Evolutionary conservation across 352 stramenopile species (phyloP).

Genomic region (Phytophthora pluvialis): DNA sequence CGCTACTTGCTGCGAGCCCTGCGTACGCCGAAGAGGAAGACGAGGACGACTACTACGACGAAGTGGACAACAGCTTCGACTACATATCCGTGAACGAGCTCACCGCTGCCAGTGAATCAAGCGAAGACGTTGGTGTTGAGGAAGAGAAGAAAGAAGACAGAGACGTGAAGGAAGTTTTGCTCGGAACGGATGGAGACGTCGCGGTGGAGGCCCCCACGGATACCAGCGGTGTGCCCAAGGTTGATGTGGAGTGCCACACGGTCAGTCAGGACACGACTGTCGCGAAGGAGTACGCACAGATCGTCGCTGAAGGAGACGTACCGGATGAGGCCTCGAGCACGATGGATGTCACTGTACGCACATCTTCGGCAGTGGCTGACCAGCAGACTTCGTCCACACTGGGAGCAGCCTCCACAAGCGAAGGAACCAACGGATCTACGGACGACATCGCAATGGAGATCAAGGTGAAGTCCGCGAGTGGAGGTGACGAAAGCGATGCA

Average conservation of each 20-base stretch:
- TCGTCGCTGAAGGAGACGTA: not conserved
- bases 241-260: slow-evolving; percentile 11
- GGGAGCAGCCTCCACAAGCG: not conserved
- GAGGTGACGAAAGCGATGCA: not conserved
- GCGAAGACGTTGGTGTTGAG: not conserved
- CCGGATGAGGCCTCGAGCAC: not conserved
- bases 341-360: not conserved
- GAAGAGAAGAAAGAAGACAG: not conserved
- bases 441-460: not conserved
- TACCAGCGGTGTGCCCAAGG: not conserved
- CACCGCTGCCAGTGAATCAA: not conserved
- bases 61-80: slow-evolving; percentile 22
- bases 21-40: slow-evolving; percentile 17
- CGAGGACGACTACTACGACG: slow-evolving; percentile 17
- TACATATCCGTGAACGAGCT: not conserved
- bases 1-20: not conserved
- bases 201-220: not conserved
- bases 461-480: not conserved
- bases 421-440: not conserved
- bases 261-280: slow-evolving; percentile 16
- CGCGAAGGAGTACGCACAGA: slow-evolving; percentile 9
- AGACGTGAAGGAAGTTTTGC: not conserved
- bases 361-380: slow-evolving; percentile 4
- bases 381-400: slow-evolving; percentile 2
- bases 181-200: not conserved